Conservation (phyloP, 768 basidiomycete genomes). For the Fomitopsis serialis region DNA sequence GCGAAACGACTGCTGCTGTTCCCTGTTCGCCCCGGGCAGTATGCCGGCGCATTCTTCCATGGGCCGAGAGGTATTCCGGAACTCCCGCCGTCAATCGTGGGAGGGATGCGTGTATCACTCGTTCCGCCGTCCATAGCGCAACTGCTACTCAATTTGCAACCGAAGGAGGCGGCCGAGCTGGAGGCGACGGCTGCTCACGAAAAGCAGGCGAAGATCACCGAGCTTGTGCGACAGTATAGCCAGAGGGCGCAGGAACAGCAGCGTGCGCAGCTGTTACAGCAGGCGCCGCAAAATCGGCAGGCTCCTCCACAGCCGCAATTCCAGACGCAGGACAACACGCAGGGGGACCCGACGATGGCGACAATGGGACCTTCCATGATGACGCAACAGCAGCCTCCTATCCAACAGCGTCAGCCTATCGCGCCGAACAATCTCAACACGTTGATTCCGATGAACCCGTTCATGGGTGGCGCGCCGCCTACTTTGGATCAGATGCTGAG, state of each 20-base stretch:
- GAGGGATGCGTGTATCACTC: not conserved
- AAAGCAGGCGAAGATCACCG: too few relatives aligned
- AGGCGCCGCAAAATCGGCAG: not conserved
- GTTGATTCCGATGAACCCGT: slow-evolving; percentile 6
- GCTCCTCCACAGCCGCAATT: not conserved
- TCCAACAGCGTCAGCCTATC: not conserved
- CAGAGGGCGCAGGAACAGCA: slow-evolving; percentile 7
- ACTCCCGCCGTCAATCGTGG: slow-evolving; percentile 28
- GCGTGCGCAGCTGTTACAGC: not conserved
- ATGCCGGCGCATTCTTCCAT: slow-evolving; percentile 49
- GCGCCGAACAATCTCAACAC: slow-evolving; percentile 1
- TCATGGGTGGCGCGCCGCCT: slow-evolving; percentile 4
- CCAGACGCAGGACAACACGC: slow-evolving; percentile 2
- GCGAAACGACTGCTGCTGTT: slow-evolving; percentile 47
- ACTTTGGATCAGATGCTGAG: slow-evolving; percentile 1
- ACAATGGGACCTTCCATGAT: not conserved
- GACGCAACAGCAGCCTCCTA: not conserved
- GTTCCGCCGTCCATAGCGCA: slow-evolving; percentile 9
- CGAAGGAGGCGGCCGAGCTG: slow-evolving; percentile 3
- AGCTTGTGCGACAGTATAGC: too few relatives aligned
- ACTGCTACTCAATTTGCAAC: slow-evolving; percentile 3
- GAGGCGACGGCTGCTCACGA: too few relatives aligned
- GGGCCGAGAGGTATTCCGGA: slow-evolving; percentile 44
- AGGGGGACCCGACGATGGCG: not conserved
- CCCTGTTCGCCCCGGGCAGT: slow-evolving; percentile 21